Evolutionary conservation across 129 eudicot species (phyloP), one percentile per base, ranked within the genome.

Genomic region (Pulicaria dysenterica): DNA sequence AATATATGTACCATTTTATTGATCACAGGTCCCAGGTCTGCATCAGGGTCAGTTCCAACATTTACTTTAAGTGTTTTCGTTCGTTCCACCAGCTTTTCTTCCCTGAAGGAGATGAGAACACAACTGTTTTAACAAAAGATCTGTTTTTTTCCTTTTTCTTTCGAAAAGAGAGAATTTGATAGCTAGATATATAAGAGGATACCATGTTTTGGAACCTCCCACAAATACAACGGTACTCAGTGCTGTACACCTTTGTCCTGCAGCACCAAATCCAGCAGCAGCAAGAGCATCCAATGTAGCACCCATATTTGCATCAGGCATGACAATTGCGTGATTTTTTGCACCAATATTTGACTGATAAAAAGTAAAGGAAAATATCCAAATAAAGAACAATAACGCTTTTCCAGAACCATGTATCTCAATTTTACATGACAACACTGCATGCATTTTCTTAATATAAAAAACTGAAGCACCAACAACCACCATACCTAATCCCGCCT

Each of bases 221-320:
- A 88, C 97, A 85, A 92, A 92, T 61, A 92, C 87, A 51, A 88
- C 91, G 1, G 87, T 84, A 85, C 90, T 89, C 64, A 92, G 74
- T 42, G 96, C 84, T 75, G 86, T 77, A 81, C 98, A 92, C 64
- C 92, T 85, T 83, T 92, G 96, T 67, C 96, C 98, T n/a, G 98
- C 95, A 36, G 91, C 92, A 69, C 98, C 96, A 71, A 89, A 92
- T 59, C 98, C 96, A 64, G 95, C 87, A 36, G 88, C 88, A 54
- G 87, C 84, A 71, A 92, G 80, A 72, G 90, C 95, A 78, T 89
- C 90, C 79, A 87, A 45, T 15, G 96, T 87, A 40, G 96, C 91
- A 83, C 82, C 92, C 58, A 85, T 62, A 44, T 83, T 76, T 64
- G 98, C 98, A 85, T 92, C 98, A 76, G 95, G 98, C 95, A 92